Conservation (phyloP, 2,329 filamentous ascomycete species). For the Orbilia brochopaga region DNA sequence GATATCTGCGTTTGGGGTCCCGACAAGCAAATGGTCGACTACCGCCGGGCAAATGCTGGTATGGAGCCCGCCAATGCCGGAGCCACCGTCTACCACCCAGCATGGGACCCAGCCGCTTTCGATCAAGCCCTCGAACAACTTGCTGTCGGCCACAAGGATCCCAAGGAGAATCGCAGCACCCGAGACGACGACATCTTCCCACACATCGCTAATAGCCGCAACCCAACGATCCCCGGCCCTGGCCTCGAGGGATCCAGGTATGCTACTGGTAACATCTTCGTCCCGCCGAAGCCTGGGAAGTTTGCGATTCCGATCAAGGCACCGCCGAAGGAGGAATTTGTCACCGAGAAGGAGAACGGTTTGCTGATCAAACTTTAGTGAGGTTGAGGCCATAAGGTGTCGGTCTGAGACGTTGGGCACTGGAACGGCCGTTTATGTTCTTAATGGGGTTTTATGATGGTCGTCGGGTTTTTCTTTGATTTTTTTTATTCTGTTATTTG, state of each 20-base stretch:
- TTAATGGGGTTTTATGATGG: too few relatives aligned
- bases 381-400: too few relatives aligned
- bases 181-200: not conserved
- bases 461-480: too few relatives aligned
- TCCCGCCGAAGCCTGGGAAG: not conserved
- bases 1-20: conserved; percentile 38
- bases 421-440: too few relatives aligned
- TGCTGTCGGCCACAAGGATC: conserved; percentile 12
- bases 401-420: too few relatives aligned
- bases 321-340: not conserved
- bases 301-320: not conserved
- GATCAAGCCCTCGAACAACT: conserved; percentile 12
- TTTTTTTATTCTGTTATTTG: too few relatives aligned
- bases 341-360: not conserved
- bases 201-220: not conserved
- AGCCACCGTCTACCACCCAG: not conserved
- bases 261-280: not conserved
- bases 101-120: conserved; percentile 23
- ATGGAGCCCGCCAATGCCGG: not conserved
- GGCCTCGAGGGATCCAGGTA: not conserved
- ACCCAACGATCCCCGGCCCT: not conserved
- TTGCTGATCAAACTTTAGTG: not conserved
- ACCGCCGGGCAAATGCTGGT: conserved; percentile 2
- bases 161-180: not conserved
- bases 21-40: conserved; percentile 23